Conservation (phyloP, 805 yeast genomes). For the Blastobotrys parvus region DNA sequence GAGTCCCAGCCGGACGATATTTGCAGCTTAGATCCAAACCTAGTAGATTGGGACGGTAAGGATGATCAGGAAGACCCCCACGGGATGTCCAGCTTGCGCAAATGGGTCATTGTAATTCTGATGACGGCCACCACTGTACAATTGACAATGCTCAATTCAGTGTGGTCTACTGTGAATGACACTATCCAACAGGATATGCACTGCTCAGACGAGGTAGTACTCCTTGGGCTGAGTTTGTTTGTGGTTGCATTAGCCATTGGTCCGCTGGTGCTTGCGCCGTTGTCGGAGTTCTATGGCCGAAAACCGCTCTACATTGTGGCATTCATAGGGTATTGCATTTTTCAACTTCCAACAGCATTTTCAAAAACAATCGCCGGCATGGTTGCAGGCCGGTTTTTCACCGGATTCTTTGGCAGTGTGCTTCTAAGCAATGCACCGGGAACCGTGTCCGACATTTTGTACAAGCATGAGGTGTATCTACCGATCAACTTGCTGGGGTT, state of each 20-base stretch:
- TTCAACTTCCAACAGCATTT: constrained; percentile 46
- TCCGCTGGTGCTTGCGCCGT: constrained; percentile 59
- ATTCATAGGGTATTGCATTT: constrained; percentile 35
- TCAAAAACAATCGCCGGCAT: constrained; percentile 28
- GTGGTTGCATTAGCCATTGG: constrained; percentile 57
- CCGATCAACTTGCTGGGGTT: constrained; percentile 73
- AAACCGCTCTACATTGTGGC: constrained; percentile 52
- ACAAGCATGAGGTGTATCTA: constrained; percentile 51
- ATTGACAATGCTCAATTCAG: constrained; percentile 38
- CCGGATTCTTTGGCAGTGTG: constrained; percentile 72
- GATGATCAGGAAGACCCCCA: constrained; percentile 33
- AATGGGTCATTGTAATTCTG: constrained; percentile 33
- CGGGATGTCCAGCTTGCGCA: constrained; percentile 25
- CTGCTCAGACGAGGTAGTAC: constrained; percentile 35
- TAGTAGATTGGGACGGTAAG: constrained; percentile 14
- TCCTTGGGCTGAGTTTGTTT: constrained; percentile 44
- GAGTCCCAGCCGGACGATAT: constrained; percentile 36
- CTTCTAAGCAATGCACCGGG: constrained; percentile 74
- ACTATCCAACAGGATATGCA: constrained; percentile 31
- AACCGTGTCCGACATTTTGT: constrained; percentile 71
- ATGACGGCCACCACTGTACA: constrained; percentile 18
- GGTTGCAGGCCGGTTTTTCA: constrained; percentile 61
- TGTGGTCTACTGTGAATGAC: constrained; percentile 38
- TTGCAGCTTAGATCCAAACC: constrained; percentile 14
- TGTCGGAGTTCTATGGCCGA: constrained; percentile 64